Evolutionary conservation across 192 early-diverging fungal genomes (phyloP).

Genomic region (Rhizophagus sp.): DNA sequence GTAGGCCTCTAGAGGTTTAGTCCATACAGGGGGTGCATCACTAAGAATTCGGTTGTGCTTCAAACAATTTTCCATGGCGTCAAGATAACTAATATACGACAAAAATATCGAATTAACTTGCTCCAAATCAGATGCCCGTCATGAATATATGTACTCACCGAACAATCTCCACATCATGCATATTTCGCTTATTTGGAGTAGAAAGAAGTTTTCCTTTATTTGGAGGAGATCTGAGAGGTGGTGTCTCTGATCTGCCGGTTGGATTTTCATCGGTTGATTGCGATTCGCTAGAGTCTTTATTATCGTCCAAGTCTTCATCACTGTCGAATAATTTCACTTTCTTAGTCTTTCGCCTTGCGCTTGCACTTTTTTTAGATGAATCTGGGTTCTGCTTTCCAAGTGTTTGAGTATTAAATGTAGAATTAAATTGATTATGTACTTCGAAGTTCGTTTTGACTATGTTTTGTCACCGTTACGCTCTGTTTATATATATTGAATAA

Average conservation of each 20-base stretch:
- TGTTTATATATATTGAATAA: too few relatives aligned
- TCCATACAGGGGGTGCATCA: slow-evolving; percentile 22
- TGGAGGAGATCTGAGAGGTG: neutral
- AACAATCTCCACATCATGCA: slow-evolving; percentile 6
- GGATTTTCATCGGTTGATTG: too few relatives aligned
- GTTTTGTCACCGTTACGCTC: too few relatives aligned
- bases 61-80: neutral
- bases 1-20: slow-evolving; percentile 14
- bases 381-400: too few relatives aligned
- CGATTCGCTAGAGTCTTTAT: too few relatives aligned
- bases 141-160: slow-evolving; percentile 21
- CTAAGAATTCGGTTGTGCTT: slow-evolving; percentile 3
- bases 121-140: neutral
- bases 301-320: too few relatives aligned
- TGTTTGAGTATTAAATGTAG: too few relatives aligned
- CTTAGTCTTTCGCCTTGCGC: too few relatives aligned
- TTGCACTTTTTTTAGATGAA: too few relatives aligned
- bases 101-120: slow-evolving; percentile 20
- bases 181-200: slow-evolving; percentile 23
- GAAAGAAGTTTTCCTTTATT: slow-evolving; percentile 6
- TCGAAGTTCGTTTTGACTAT: too few relatives aligned
- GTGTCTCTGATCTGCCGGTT: neutral
- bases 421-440: too few relatives aligned
- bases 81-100: slow-evolving; percentile 21
- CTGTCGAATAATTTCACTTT: too few relatives aligned